Base-by-base conservation (phyloP, 495 filamentous ascomycete species). In the Penicillium longicatenatum region DNA sequence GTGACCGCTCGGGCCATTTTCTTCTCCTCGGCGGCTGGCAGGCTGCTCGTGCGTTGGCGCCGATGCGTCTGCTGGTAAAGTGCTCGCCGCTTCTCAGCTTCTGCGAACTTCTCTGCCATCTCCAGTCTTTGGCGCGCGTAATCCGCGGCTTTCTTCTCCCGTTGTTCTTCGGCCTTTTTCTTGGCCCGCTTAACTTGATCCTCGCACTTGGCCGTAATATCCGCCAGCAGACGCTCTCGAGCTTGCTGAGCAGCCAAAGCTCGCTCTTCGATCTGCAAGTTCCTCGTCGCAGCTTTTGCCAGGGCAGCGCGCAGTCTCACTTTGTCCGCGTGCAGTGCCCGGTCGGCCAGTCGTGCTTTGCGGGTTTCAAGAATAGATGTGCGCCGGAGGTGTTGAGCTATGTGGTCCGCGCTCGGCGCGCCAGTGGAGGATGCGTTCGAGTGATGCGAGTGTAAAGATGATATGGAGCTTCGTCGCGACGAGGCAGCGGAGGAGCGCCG, bases 161-260 rank as follows among this genome's bases (percentile, higher is more conserved):
- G 90, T 75, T 90, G 93, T 56, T 87, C 93, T 75, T 96, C 91
- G 3, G 94, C 94, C 46, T 96, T 83, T 47, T 89, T 88, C 79
- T 98, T 98, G 50, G 95, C 94, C 46, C 93, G 82, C 63, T 89
- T 89, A 47, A 98, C 94, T 73, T 98, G 94, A 68, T 93, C 93
- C 51, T 95, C 93, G 69, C 95, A 98, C 64, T 87, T 86, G 37
- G 93, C 94, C 11, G 93, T 89, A 26, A 98, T 96, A 70, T 96
- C 92, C 0, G 92, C 94, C 21, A 98, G 72, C 49, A 96, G 90
- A 64, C 90, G 89, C 78, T 98, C 91, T 41, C 95, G 85, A 19
- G 93, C 89, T 59, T 95, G 85, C 48, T 95, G 89, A 5, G 95
- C 94, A n/a, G 93, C 92, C 57, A 96, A 67, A 2, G 91, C 92